phyloP scores from a whole-genome alignment of 2,329 filamentous ascomycete genomes.

The Colletotrichum sp. region DNA sequence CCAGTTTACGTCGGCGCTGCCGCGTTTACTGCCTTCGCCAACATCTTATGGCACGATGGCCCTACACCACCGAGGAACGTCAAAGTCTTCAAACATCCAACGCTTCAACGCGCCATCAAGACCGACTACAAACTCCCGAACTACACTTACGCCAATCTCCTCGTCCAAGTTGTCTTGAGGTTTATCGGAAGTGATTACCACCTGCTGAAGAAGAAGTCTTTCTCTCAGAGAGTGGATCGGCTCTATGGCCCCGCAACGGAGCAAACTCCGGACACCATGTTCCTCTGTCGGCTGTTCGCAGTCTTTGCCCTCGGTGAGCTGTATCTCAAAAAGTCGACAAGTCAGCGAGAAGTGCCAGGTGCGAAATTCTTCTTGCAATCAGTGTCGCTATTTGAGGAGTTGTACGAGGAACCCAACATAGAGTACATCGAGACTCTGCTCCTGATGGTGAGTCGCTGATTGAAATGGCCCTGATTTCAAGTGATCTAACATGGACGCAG shows the following conservation, averaged over 20 bases:
- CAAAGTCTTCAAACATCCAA: background rate
- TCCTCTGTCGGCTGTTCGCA: conserved; percentile 48
- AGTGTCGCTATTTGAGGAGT: conserved; percentile 43
- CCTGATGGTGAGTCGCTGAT: conserved; percentile 35
- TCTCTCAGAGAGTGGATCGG: conserved; percentile 38
- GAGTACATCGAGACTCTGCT: conserved; percentile 48
- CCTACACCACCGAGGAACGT: background rate
- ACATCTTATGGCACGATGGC: conserved; percentile 3
- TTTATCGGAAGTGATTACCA: conserved; percentile 37
- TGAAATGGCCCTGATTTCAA: background rate
- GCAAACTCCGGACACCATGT: conserved; percentile 29
- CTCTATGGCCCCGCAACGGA: conserved; percentile 35
- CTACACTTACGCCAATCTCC: conserved; percentile 32
- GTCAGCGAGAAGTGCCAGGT: conserved; percentile 41
- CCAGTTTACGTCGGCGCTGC: conserved; percentile 34
- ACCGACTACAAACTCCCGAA: background rate
- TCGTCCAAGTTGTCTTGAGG: conserved; percentile 30
- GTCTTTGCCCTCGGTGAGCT: conserved; percentile 50
- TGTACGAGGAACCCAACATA: conserved; percentile 46
- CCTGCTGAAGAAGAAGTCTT: conserved; percentile 39
- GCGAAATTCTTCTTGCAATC: conserved; percentile 47
- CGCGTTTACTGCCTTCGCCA: conserved; percentile 33
- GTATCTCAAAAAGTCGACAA: conserved; percentile 41
- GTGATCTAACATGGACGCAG: conserved; percentile 29
- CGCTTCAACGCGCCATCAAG: background rate